These are phyloP conservation scores for Bertia moriformis DNA, from an alignment of 2,329 filamentous ascomycete genomes.

Conservation along the genomic window DNA sequence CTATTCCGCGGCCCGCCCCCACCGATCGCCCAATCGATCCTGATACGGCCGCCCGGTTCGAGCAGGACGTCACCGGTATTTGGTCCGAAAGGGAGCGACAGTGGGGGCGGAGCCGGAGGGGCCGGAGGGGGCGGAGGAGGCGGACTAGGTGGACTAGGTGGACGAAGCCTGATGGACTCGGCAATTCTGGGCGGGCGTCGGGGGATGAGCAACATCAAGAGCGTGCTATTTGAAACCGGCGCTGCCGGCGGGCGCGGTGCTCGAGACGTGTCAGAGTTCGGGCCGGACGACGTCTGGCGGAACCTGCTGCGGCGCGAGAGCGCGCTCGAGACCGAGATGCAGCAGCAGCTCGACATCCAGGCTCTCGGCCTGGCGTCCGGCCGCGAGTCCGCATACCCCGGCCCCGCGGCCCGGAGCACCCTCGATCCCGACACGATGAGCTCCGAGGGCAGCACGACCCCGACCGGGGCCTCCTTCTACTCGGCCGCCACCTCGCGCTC, in stretches of 20 bases:
- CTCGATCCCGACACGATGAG: constrained; percentile 14
- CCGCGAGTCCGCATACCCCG: constrained; percentile 15
- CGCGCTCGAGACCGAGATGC: constrained; percentile 28
- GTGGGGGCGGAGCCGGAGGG: no score
- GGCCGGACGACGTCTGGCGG: constrained; percentile 29
- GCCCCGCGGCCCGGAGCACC: constrained; percentile 5
- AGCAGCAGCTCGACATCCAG: constrained; percentile 31
- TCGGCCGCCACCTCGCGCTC: constrained; percentile 15
- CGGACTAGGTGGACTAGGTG: no score
- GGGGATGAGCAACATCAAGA: constrained; percentile 15
- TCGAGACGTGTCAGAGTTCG: constrained; percentile 11
- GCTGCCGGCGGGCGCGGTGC: constrained; percentile 3
- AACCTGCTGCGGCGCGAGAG: constrained; percentile 28
- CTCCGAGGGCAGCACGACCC: constrained; percentile 24
- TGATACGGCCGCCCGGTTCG: no score
- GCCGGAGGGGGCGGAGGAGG: constrained; percentile 1
- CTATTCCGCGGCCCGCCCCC: constrained; percentile 34
- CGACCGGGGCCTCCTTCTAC: constrained; percentile 22
- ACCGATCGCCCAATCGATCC: constrained; percentile 28
- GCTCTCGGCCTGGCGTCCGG: constrained; percentile 25
- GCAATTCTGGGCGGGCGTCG: constrained; percentile 8
- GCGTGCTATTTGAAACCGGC: constrained; percentile 20
- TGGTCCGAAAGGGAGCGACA: no score
- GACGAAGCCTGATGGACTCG: constrained; percentile 8
- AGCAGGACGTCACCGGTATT: no score